Percentiles rank a stretch among this genome's conserved stretches.
phyloP scores from a whole-genome alignment of 176 grass and related monocot genomes.

The Lolium rigidum region DNA sequence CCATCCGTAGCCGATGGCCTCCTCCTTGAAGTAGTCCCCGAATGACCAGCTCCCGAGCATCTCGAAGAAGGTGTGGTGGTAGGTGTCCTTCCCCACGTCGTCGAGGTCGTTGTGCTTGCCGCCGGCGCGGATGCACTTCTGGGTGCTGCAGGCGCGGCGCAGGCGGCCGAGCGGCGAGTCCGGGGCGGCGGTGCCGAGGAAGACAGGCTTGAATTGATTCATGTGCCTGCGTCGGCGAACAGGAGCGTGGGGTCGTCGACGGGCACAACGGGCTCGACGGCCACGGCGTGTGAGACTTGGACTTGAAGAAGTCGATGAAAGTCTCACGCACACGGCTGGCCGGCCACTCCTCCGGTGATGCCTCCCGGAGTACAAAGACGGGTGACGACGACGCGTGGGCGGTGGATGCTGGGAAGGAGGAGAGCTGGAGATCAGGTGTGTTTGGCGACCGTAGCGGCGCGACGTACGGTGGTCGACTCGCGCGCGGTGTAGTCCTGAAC shows the following conservation, averaged over 20 bases:
- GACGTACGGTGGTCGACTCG: too few species aligned
- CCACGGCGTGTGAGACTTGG: constrained; percentile 68
- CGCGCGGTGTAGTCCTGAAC: too few species aligned
- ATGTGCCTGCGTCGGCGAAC: constrained; percentile 89
- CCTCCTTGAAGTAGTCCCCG: not conserved
- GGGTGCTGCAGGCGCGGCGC: constrained; percentile 70
- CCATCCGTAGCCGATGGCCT: constrained; percentile 56
- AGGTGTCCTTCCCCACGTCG: constrained; percentile 95
- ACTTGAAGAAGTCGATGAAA: constrained; percentile 63
- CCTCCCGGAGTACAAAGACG: too few species aligned
- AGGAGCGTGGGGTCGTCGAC: constrained; percentile 80
- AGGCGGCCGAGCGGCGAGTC: constrained; percentile 59
- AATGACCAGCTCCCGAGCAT: constrained; percentile 20
- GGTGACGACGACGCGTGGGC: too few species aligned
- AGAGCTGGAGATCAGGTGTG: too few species aligned
- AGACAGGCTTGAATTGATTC: constrained; percentile 89
- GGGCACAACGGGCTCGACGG: constrained; percentile 84
- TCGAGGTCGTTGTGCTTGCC: constrained; percentile 98
- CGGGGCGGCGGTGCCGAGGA: constrained; percentile 68
- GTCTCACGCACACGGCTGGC: constrained; percentile 55
- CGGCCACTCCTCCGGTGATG: not conserved
- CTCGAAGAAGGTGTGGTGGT: constrained; percentile 95
- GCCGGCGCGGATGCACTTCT: constrained; percentile 95
- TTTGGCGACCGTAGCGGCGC: too few species aligned
- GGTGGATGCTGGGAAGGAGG: too few species aligned